Conservation (phyloP, 495 filamentous ascomycete species). For the Sporormia fimetaria region DNA sequence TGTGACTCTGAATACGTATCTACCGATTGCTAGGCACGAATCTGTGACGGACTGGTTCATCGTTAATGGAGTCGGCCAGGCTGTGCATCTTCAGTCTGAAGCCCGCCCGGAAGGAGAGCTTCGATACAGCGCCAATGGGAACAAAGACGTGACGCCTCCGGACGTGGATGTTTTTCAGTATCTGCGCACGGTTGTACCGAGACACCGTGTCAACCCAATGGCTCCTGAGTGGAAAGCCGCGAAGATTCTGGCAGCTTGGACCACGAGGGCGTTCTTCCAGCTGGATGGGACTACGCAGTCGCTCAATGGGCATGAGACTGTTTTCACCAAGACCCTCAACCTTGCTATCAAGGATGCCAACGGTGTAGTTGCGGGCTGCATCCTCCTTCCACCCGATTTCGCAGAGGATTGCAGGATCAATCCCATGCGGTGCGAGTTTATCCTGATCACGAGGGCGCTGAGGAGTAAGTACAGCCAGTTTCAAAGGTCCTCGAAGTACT, state of each 20-base stretch:
- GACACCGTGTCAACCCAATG: not conserved
- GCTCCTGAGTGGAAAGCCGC: not conserved
- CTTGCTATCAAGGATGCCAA: not conserved
- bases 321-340: not conserved
- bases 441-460: not conserved
- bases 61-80: not conserved
- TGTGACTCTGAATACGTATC: not conserved
- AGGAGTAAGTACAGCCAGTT: not conserved
- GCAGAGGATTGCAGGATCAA: not conserved
- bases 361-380: not conserved
- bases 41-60: not conserved
- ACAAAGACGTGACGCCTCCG: conserved; percentile 2
- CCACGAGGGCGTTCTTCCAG: not conserved
- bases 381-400: not conserved
- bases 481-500: not conserved
- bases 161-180: not conserved
- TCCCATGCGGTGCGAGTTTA: not conserved
- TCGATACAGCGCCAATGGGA: not conserved
- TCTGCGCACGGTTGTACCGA: not conserved
- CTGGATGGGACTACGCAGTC: not conserved
- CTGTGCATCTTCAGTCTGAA: not conserved
- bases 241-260: not conserved
- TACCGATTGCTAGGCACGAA: not conserved
- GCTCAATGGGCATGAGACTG: not conserved
- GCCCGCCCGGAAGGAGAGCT: not conserved